phyloP scores from a whole-genome alignment of 495 filamentous ascomycete genomes.

The Aspergillus sparsus region DNA sequence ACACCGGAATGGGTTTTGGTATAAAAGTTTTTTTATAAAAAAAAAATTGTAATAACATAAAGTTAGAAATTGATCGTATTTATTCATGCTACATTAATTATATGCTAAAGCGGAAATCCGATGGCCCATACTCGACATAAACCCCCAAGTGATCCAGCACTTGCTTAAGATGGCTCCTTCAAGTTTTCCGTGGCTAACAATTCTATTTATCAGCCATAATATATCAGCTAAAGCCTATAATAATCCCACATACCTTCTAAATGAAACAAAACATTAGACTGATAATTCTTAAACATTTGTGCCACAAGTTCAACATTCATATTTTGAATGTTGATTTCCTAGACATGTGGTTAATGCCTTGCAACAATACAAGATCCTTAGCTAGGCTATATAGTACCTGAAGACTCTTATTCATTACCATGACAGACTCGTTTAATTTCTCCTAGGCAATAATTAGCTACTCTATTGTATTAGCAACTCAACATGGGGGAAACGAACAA shows the following conservation, averaged over 20 bases:
- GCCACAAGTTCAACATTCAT: conserved; percentile 98
- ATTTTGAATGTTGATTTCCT: conserved; percentile 98
- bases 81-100: conserved; percentile 3
- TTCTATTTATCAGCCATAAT: conserved; percentile 11
- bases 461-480: neutral
- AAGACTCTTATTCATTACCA: conserved; percentile 87
- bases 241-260: conserved; percentile 76
- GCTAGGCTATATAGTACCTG: conserved; percentile 57
- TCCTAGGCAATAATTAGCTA: conserved; percentile 58
- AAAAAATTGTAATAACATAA: neutral
- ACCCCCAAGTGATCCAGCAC: neutral
- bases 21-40: neutral
- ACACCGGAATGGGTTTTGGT: neutral
- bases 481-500: conserved; percentile 57
- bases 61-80: conserved; percentile 1
- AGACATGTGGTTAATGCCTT: conserved; percentile 2
- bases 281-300: conserved; percentile 99
- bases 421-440: conserved; percentile 93
- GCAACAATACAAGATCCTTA: neutral
- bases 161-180: conserved; percentile 62
- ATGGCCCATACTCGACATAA: too few relatives aligned
- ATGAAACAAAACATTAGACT: conserved; percentile 96
- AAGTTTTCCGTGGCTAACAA: conserved; percentile 77
- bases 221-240: neutral
- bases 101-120: neutral